phyloP scores from a whole-genome alignment of 2,329 filamentous ascomycete species.

The Penicillium olsonii region DNA sequence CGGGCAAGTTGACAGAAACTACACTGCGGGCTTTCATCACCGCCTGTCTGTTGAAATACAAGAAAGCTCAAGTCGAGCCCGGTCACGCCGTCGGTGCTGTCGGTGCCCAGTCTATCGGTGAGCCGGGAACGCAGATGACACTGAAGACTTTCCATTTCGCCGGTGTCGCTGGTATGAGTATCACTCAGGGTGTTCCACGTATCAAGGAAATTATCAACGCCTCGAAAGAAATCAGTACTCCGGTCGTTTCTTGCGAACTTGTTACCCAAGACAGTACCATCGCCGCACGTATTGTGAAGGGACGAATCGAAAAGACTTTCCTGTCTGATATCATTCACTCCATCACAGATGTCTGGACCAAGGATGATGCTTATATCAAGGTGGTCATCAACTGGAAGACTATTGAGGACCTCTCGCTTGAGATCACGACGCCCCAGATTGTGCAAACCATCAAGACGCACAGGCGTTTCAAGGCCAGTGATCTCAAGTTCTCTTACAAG shows the following conservation, averaged over 20 bases:
- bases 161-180: conserved; percentile 98
- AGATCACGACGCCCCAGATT: conserved; percentile 74
- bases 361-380: conserved; percentile 71
- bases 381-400: conserved; percentile 79
- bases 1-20: conserved; percentile 77
- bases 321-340: conserved; percentile 77
- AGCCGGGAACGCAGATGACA: conserved; percentile 98
- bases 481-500: conserved; percentile 60
- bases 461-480: conserved; percentile 70
- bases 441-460: conserved; percentile 73
- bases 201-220: conserved; percentile 99
- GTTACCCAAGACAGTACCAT: conserved; percentile 73
- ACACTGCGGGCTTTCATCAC: conserved; percentile 76
- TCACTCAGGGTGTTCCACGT: conserved; percentile 97
- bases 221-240: conserved; percentile 88
- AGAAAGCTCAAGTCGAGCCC: conserved; percentile 86
- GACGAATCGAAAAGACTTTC: conserved; percentile 91
- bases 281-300: conserved; percentile 88
- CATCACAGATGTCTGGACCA: conserved; percentile 87
- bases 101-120: conserved; percentile 95
- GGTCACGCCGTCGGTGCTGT: conserved; percentile 95
- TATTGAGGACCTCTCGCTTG: conserved; percentile 77
- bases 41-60: conserved; percentile 85
- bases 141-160: conserved; percentile 99
- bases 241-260: conserved; percentile 85